These are phyloP conservation scores for Kodamaea laetipori DNA, from an alignment of 805 yeast species.

Conservation along the genomic window DNA sequence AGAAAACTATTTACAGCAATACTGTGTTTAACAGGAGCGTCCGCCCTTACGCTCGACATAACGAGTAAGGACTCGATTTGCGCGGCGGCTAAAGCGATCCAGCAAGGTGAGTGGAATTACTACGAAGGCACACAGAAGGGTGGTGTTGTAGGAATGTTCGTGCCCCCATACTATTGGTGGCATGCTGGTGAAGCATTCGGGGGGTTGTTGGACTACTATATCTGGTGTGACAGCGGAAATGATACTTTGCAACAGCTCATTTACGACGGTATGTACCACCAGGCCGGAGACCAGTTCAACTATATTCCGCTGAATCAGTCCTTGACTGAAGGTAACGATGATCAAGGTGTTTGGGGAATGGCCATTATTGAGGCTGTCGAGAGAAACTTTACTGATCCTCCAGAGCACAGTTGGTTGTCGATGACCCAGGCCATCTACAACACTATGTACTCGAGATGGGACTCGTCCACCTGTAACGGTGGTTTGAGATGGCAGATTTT, in stretches of 20 bases:
- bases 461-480: conserved; percentile 68
- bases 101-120: conserved; percentile 47
- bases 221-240: conserved; percentile 40
- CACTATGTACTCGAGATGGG: conserved; percentile 92
- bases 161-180: conserved; percentile 54
- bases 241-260: conserved; percentile 31
- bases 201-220: conserved; percentile 43
- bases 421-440: conserved; percentile 89
- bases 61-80: conserved; percentile 42
- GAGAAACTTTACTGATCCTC: conserved; percentile 50
- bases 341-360: conserved; percentile 56
- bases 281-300: conserved; percentile 43
- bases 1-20: conserved; percentile 7
- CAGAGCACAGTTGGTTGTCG: conserved; percentile 74
- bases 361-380: conserved; percentile 50
- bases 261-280: conserved; percentile 44
- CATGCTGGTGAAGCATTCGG: conserved; percentile 55
- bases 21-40: conserved; percentile 5
- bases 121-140: conserved; percentile 45
- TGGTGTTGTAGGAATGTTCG: conserved; percentile 50
- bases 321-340: conserved; percentile 52
- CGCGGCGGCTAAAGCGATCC: conserved; percentile 37
- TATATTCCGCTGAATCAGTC: conserved; percentile 50
- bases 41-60: conserved; percentile 35
- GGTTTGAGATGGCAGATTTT: conserved; percentile 97